A percentile compares a stretch with the other conserved stretches of the same genome.
phyloP scores from a whole-genome alignment of 768 basidiomycete species.

The Mycena rebaudengoi region DNA sequence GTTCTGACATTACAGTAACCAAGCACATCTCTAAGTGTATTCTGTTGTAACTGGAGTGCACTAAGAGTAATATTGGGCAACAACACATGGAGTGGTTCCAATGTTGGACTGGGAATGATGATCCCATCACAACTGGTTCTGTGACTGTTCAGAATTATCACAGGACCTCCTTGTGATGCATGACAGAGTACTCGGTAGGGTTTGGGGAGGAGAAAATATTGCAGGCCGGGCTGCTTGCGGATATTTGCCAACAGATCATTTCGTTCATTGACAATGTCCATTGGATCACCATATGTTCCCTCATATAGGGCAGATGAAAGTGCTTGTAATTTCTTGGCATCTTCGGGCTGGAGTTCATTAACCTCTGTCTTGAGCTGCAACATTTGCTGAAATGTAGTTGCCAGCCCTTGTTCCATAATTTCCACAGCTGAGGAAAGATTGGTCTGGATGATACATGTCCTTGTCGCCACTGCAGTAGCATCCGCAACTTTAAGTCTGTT shows the following conservation, averaged over 20 bases:
- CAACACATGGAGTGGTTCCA: neutral
- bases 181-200: slow-evolving; percentile 1
- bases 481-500: neutral
- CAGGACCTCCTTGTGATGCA: too few relatives aligned
- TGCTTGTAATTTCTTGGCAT: neutral
- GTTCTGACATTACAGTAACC: neutral
- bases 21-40: neutral
- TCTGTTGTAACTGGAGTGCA: neutral
- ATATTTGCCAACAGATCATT: slow-evolving; percentile 16
- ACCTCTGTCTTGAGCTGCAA: neutral
- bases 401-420: neutral
- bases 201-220: slow-evolving; percentile 12
- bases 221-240: slow-evolving; percentile 10
- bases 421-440: neutral
- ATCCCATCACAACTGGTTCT: too few relatives aligned
- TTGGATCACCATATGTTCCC: neutral
- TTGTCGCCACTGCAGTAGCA: neutral
- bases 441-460: neutral
- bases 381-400: neutral
- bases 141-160: too few relatives aligned
- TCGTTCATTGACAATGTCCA: neutral
- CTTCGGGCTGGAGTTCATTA: neutral
- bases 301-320: neutral
- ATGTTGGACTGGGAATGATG: neutral
- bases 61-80: neutral